These are phyloP conservation scores for Tillandsia leiboldiana DNA, from an alignment of 176 grass and related monocot genomes.

Conservation along the genomic window DNA sequence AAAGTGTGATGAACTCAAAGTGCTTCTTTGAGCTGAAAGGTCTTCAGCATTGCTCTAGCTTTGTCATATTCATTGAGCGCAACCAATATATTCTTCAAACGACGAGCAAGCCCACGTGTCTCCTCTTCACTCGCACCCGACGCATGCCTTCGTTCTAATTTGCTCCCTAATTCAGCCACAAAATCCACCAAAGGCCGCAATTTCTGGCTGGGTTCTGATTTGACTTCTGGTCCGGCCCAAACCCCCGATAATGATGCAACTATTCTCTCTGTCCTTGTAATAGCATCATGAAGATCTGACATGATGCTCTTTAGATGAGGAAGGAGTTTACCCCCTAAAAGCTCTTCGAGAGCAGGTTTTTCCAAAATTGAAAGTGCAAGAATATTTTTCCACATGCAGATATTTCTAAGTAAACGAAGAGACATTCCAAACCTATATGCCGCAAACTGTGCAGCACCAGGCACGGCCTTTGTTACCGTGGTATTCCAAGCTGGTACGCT, in stretches of 20 bases:
- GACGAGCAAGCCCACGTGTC: conserved; percentile 48
- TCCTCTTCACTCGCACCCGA: conserved; percentile 55
- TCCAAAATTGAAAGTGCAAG: conserved; percentile 57
- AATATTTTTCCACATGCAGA: conserved; percentile 86
- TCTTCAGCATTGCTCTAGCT: conserved; percentile 62
- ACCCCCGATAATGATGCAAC: conserved; percentile 46
- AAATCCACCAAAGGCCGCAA: conserved; percentile 55
- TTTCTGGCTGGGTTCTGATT: conserved; percentile 20
- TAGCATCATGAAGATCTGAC: conserved; percentile 68
- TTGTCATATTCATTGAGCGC: conserved; percentile 74
- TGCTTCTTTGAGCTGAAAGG: conserved; percentile 84
- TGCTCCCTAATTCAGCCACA: conserved; percentile 58
- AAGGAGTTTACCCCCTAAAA: conserved; percentile 75
- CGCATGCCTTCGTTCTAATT: conserved; percentile 45
- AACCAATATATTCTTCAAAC: conserved; percentile 65
- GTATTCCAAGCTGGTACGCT: conserved; percentile 75
- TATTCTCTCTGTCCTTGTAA: conserved; percentile 63
- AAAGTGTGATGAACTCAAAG: conserved; percentile 23
- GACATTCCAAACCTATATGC: conserved; percentile 83
- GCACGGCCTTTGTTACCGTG: conserved; percentile 55
- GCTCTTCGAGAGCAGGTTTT: conserved; percentile 70
- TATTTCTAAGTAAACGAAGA: conserved; percentile 65
- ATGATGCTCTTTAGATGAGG: conserved; percentile 82
- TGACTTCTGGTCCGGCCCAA: conserved; percentile 25
- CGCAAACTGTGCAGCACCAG: conserved; percentile 57